Conservation (phyloP, 768 basidiomycete species). For the Boletus speciosus region DNA sequence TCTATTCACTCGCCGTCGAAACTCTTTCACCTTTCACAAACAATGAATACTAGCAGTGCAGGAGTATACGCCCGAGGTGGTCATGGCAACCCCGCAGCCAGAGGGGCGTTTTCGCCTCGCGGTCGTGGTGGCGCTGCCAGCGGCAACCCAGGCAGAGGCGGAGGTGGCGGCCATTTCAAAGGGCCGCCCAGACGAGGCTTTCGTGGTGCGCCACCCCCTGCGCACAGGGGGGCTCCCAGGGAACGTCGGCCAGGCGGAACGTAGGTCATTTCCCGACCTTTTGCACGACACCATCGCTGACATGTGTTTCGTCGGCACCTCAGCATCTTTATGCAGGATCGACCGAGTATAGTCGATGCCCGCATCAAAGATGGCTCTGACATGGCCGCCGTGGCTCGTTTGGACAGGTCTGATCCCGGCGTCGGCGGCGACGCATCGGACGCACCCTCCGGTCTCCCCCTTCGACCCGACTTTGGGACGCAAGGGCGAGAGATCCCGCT, state of each 20-base stretch:
- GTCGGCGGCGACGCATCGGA: background rate
- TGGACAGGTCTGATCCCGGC: slow-evolving; percentile 22
- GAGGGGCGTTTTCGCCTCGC: background rate
- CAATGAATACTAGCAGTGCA: slow-evolving; percentile 12
- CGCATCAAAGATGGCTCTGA: slow-evolving; percentile 46
- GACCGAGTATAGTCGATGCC: slow-evolving; percentile 47
- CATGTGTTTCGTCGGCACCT: background rate
- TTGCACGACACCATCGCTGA: background rate
- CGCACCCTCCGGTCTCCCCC: slow-evolving; percentile 31
- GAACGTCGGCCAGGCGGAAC: slow-evolving; percentile 18
- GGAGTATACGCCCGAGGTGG: slow-evolving; percentile 13
- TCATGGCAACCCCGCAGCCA: background rate
- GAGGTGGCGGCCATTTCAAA: slow-evolving; percentile 7
- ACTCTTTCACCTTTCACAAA: background rate
- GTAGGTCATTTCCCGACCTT: slow-evolving; percentile 6
- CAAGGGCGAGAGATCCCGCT: slow-evolving; percentile 38
- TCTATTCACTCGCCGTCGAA: too few species aligned
- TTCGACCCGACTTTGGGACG: slow-evolving; percentile 45
- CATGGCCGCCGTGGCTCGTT: slow-evolving; percentile 32
- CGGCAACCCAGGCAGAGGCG: slow-evolving; percentile 17
- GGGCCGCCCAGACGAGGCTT: slow-evolving; percentile 6
- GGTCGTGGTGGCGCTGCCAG: slow-evolving; percentile 10
- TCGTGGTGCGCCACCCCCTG: background rate
- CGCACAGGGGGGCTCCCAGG: slow-evolving; percentile 21
- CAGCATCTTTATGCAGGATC: slow-evolving; percentile 33